A percentile compares a stretch with the other conserved stretches of the same genome.
Evolutionary conservation across 805 yeast genomes (phyloP).

Genomic region (Candida arabinofermentans): DNA sequence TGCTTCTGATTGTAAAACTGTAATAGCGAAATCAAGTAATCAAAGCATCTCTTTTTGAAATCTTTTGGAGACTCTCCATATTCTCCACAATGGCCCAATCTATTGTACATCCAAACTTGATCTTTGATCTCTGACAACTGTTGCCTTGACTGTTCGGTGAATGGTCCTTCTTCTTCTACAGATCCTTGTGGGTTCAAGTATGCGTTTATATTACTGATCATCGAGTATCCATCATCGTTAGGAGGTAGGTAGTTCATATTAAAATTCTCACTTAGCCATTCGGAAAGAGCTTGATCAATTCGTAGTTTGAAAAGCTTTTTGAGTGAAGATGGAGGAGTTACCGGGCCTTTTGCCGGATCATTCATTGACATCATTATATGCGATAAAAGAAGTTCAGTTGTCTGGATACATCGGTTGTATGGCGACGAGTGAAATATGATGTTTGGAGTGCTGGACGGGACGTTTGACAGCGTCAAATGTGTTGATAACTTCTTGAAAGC

Average conservation of each 20-base stretch:
- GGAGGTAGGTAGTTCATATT: conserved; percentile 39
- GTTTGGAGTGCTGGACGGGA: conserved; percentile 6
- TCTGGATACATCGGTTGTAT: conserved; percentile 41
- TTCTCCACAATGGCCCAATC: conserved; percentile 40
- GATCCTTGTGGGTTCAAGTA: conserved; percentile 28
- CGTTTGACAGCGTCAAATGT: conserved; percentile 15
- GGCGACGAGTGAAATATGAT: conserved; percentile 39
- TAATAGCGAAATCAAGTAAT: conserved; percentile 31
- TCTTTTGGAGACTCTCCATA: conserved; percentile 37
- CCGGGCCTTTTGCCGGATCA: conserved; percentile 4
- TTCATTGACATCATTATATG: conserved; percentile 2
- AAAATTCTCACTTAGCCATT: conserved; percentile 40
- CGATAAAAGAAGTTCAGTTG: conserved; percentile 30
- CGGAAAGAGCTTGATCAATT: conserved; percentile 39
- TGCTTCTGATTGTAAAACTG: conserved; percentile 28
- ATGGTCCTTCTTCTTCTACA: conserved; percentile 13
- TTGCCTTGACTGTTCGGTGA: conserved; percentile 17
- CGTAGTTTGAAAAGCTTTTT: conserved; percentile 24
- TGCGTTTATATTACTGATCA: conserved; percentile 35
- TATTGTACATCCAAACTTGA: conserved; percentile 31
- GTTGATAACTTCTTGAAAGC: conserved; percentile 25
- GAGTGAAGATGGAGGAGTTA: not conserved
- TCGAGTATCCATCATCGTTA: conserved; percentile 40
- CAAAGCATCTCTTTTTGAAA: conserved; percentile 34
- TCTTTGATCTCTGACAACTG: conserved; percentile 22